Evolutionary conservation across 768 basidiomycete genomes (phyloP).

Genomic region (Imleria badia): DNA sequence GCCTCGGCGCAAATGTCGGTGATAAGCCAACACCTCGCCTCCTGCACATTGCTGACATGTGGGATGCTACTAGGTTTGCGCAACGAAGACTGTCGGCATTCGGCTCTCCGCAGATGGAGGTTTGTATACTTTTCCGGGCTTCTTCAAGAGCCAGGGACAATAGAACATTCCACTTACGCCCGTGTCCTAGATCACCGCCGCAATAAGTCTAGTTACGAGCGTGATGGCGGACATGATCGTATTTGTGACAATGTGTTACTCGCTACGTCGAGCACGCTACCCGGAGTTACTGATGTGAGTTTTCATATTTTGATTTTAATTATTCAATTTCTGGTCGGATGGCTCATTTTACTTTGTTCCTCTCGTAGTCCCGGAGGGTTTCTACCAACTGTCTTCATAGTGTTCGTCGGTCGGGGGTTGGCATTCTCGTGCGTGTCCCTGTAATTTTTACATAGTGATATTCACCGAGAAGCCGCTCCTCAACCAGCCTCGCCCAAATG

Average conservation of each 20-base stretch:
- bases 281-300: conserved; percentile 21
- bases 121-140: conserved; percentile 4
- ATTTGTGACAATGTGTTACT: conserved; percentile 17
- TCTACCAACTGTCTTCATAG: background rate
- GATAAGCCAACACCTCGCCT: background rate
- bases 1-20: conserved; percentile 29
- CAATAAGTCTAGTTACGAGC: conserved; percentile 9
- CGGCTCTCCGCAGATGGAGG: conserved; percentile 17
- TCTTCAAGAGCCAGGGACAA: background rate
- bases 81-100: conserved; percentile 25
- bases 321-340: background rate
- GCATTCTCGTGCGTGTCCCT: conserved; percentile 22
- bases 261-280: conserved; percentile 17
- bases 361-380: conserved; percentile 12
- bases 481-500: conserved; percentile 17
- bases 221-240: conserved; percentile 12
- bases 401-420: conserved; percentile 23
- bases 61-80: conserved; percentile 11
- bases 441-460: background rate
- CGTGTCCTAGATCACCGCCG: conserved; percentile 11
- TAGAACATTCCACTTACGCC: background rate
- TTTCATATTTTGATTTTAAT: background rate
- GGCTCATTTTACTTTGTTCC: background rate
- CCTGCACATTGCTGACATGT: conserved; percentile 6
- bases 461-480: background rate